Conservation (phyloP, 192 early-diverging fungal genomes). For the Phlyctochytrium bullatum region DNA sequence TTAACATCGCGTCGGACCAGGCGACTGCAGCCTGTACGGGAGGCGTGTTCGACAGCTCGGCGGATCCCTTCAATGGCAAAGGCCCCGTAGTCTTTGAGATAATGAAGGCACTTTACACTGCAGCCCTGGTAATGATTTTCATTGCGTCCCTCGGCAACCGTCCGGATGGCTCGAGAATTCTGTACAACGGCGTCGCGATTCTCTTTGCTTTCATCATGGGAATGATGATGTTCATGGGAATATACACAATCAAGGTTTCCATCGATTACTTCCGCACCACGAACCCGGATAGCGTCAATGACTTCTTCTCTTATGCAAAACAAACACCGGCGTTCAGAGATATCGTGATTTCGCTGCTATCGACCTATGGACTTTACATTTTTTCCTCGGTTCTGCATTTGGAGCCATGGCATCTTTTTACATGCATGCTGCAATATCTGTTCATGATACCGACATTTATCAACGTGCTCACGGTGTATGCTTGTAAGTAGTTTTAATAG, state of each 20-base stretch:
- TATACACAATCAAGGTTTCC: constrained; percentile 32
- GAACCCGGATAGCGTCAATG: constrained; percentile 1
- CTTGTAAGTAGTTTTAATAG: constrained; percentile 35
- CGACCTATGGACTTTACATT: constrained; percentile 43
- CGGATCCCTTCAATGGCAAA: constrained; percentile 34
- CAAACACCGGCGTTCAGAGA: constrained; percentile 31
- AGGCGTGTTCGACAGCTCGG: constrained; percentile 36
- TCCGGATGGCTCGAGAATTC: constrained; percentile 54
- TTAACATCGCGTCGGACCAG: constrained; percentile 14
- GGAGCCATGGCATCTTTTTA: constrained; percentile 46
- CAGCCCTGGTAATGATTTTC: constrained; percentile 36
- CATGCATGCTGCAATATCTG: constrained; percentile 46
- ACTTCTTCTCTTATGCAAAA: neutral
- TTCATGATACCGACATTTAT: constrained; percentile 40
- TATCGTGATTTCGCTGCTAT: constrained; percentile 32
- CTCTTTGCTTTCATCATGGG: constrained; percentile 82
- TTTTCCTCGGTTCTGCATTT: constrained; percentile 32
- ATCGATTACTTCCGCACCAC: constrained; percentile 23
- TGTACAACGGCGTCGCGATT: constrained; percentile 65
- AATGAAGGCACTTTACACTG: constrained; percentile 32
- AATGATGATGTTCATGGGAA: constrained; percentile 52
- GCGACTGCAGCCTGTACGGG: constrained; percentile 10
- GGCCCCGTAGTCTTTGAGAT: constrained; percentile 39
- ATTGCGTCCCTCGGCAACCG: constrained; percentile 47
- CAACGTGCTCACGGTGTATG: constrained; percentile 53